phyloP scores from a whole-genome alignment of 108 stramenopile species.

The Craspedostauros australis region DNA sequence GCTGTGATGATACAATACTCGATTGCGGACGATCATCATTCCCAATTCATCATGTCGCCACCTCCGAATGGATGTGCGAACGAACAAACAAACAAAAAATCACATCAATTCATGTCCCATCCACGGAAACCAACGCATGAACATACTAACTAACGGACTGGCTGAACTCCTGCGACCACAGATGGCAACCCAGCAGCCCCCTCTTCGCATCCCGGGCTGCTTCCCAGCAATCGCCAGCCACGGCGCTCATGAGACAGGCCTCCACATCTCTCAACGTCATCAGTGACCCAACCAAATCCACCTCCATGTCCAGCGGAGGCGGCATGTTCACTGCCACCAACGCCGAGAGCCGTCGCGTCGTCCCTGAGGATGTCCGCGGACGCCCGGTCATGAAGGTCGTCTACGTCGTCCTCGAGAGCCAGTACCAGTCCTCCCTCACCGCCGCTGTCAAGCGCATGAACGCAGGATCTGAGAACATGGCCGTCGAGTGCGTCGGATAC shows the following conservation, averaged over 20 bases:
- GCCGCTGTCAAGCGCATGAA: slow-evolving; percentile 94
- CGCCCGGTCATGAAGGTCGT: slow-evolving; percentile 87
- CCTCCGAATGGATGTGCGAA: too few relatives aligned
- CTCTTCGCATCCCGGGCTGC: slow-evolving; percentile 19
- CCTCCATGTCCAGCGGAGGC: slow-evolving; percentile 25
- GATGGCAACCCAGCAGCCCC: slow-evolving; percentile 24
- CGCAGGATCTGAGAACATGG: slow-evolving; percentile 89
- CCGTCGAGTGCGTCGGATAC: slow-evolving; percentile 95
- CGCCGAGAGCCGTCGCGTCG: slow-evolving; percentile 83
- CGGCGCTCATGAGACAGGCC: slow-evolving; percentile 1
- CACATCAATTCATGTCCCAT: too few relatives aligned
- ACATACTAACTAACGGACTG: neutral
- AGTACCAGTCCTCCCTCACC: slow-evolving; percentile 94
- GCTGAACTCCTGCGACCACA: slow-evolving; percentile 1
- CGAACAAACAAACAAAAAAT: too few relatives aligned
- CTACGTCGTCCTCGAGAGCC: slow-evolving; percentile 96
- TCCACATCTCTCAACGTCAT: slow-evolving; percentile 53
- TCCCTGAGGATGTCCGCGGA: slow-evolving; percentile 71
- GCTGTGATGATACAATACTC: too few relatives aligned
- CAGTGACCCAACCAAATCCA: slow-evolving; percentile 52
- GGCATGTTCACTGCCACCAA: slow-evolving; percentile 88
- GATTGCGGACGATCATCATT: too few relatives aligned
- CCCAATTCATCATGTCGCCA: too few relatives aligned
- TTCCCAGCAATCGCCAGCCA: slow-evolving; percentile 9
- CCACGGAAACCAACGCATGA: neutral